Evolutionary conservation across 306 rosid genomes (phyloP).

Genomic region (Cicer bijugum): DNA sequence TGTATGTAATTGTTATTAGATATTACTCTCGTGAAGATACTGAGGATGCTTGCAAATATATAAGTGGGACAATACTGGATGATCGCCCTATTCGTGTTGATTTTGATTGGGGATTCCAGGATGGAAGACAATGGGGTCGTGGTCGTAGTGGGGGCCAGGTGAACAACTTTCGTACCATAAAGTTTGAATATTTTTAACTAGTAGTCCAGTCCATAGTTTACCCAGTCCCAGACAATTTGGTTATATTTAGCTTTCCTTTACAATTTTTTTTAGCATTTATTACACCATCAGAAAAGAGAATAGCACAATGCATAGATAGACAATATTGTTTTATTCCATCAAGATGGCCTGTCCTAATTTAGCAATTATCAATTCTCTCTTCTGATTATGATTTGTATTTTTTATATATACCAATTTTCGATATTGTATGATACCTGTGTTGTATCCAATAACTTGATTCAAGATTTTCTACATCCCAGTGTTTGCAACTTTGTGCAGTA

Average conservation of each 20-base stretch:
- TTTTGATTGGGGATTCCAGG: conserved; percentile 99
- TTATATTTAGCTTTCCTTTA: not conserved
- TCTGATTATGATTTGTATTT: not conserved
- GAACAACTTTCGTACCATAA: not conserved
- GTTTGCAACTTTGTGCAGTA: not conserved
- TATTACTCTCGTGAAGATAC: conserved; percentile 94
- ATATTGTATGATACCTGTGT: not conserved
- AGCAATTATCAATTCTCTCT: not conserved
- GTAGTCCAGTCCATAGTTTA: not conserved
- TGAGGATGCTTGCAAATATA: conserved; percentile 91
- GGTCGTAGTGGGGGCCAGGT: conserved; percentile 99
- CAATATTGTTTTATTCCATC: not conserved
- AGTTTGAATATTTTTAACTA: not conserved
- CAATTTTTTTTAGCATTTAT: not conserved
- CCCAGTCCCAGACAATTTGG: not conserved
- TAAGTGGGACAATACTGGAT: conserved; percentile 96
- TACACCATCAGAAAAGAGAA: not conserved
- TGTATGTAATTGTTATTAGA: conserved; percentile 50
- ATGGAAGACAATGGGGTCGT: conserved; percentile 99
- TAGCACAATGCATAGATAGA: not conserved
- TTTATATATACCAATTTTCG: not conserved
- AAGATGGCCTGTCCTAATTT: not conserved
- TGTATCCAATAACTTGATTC: not conserved
- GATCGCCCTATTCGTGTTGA: conserved; percentile 99
- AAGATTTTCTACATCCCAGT: not conserved